Conservation (phyloP, 805 yeast genomes). For the Sporopachydermia lactativora region DNA sequence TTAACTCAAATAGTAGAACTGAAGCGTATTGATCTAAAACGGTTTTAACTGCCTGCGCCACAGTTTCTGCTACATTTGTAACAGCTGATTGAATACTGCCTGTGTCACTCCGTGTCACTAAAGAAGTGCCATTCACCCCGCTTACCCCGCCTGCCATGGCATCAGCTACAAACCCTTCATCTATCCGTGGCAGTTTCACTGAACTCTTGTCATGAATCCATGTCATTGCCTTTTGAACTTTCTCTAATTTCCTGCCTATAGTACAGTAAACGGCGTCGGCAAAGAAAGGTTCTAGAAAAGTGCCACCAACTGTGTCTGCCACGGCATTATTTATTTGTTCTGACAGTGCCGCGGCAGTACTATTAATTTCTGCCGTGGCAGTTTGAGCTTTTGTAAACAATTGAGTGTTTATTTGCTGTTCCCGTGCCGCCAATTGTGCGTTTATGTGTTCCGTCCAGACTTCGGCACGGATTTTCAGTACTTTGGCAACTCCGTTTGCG, state of each 20-base stretch:
- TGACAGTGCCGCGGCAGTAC: slow-evolving; percentile 44
- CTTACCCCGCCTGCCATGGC: slow-evolving; percentile 9
- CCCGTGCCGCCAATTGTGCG: slow-evolving; percentile 31
- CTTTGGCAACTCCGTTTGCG: no score
- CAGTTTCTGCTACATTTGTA: slow-evolving; percentile 14
- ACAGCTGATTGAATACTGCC: slow-evolving; percentile 11
- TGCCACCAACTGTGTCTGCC: slow-evolving; percentile 45
- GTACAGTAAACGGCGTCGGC: slow-evolving; percentile 64
- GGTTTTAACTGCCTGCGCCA: slow-evolving; percentile 14
- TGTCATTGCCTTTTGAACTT: slow-evolving; percentile 54
- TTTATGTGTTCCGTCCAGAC: slow-evolving; percentile 49
- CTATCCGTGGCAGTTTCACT: slow-evolving; percentile 40
- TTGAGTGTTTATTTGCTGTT: slow-evolving; percentile 41
- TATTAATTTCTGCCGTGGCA: slow-evolving; percentile 43
- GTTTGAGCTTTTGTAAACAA: slow-evolving; percentile 52
- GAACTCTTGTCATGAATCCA: slow-evolving; percentile 64
- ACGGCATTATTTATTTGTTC: slow-evolving; percentile 44
- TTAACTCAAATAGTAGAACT: slow-evolving; percentile 30
- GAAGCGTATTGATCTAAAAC: slow-evolving; percentile 22
- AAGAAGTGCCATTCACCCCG: slow-evolving; percentile 3
- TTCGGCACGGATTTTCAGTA: slow-evolving; percentile 21
- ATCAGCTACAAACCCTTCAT: slow-evolving; percentile 17
- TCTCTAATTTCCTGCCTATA: slow-evolving; percentile 55
- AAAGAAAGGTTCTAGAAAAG: slow-evolving; percentile 52
- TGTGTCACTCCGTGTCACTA: neutral